Evolutionary conservation across 1,284 basidiomycete genomes (phyloP), one percentile per base, ranked within the genome.

Genomic region (Ustilago cynodontis): DNA sequence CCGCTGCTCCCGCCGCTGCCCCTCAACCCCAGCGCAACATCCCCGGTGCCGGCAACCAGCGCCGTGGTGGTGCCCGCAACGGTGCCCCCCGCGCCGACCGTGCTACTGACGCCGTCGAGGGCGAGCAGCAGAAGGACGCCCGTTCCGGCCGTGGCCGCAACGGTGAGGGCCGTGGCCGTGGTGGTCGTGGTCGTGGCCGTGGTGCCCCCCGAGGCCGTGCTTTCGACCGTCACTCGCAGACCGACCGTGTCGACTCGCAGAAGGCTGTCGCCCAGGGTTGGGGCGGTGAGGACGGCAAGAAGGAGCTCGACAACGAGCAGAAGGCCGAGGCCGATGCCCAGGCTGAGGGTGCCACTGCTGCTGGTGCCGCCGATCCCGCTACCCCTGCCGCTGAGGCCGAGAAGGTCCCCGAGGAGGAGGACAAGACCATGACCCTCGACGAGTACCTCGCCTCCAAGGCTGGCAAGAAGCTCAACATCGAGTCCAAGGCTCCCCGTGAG

Each of bases 231-330:
- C 93, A 94, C 88, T 93, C 92, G 83, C 90, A 89, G 82, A 93
- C 93, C 51, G 93, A 92, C 86, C 93, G 83, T 52, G 78, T 81
- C 86, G 94, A 97, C 88, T 92, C 93, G 50, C 92, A 94, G 81
- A 97, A 97, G 90, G 93, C 93, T 88, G 88, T 95, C 80, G 92
- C 93, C 86, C 93, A 94, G 86, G 92, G 91, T 77, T 97, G 94
- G 94, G 94, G 94, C 77, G 93, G 92, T 68, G 93, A 94, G 81
- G 93, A 95, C 82, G 93, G 91, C 82, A 89, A 88, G 78, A 86
- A 91, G 43, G 93, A 94, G 87, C 88, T 92, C 82, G 92, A 92
- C 87, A 89, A 88, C 51, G 94, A 96, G 87, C 88, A 91, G 82
- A 90, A 89, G 67, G 93, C 91, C 76, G 69, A 74, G 59, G 80